Conservation (phyloP, 148 eudicot genomes). For the Hydrangea macrophylla region DNA sequence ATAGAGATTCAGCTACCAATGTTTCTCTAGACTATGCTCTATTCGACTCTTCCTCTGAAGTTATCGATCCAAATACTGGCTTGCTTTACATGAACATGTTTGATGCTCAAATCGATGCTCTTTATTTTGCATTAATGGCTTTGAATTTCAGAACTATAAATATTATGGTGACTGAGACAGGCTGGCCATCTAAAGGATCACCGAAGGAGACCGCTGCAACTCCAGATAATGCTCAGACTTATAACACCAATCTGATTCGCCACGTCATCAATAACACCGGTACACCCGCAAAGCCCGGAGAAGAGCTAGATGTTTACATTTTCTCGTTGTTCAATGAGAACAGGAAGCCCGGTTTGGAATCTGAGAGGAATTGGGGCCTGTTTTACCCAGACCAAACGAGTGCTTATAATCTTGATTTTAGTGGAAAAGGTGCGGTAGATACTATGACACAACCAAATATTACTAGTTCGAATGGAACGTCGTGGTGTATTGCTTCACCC, state of each 20-base stretch:
- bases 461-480: slow-evolving; percentile 45
- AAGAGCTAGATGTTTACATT: slow-evolving; percentile 72
- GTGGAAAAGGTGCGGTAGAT: slow-evolving; percentile 64
- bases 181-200: slow-evolving; percentile 98
- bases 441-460: slow-evolving; percentile 27
- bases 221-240: slow-evolving; percentile 88
- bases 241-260: slow-evolving; percentile 76
- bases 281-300: slow-evolving; percentile 84
- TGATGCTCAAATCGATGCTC: slow-evolving; percentile 90
- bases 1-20: slow-evolving; percentile 64
- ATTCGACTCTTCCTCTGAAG: slow-evolving; percentile 80
- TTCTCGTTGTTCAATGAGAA: slow-evolving; percentile 91
- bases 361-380: slow-evolving; percentile 97
- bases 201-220: slow-evolving; percentile 76
- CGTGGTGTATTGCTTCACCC: slow-evolving; percentile 95
- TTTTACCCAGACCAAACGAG: slow-evolving; percentile 93
- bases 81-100: slow-evolving; percentile 85
- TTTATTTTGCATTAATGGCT: slow-evolving; percentile 71
- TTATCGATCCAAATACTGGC: slow-evolving; percentile 91
- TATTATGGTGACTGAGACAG: slow-evolving; percentile 93
- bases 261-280: slow-evolving; percentile 81
- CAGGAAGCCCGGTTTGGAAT: slow-evolving; percentile 81
- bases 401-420: slow-evolving; percentile 77
- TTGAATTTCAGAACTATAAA: slow-evolving; percentile 67
- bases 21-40: slow-evolving; percentile 86